Base-by-base conservation (phyloP, 2,329 filamentous ascomycete species). In the Talaromyces pinophilus region DNA sequence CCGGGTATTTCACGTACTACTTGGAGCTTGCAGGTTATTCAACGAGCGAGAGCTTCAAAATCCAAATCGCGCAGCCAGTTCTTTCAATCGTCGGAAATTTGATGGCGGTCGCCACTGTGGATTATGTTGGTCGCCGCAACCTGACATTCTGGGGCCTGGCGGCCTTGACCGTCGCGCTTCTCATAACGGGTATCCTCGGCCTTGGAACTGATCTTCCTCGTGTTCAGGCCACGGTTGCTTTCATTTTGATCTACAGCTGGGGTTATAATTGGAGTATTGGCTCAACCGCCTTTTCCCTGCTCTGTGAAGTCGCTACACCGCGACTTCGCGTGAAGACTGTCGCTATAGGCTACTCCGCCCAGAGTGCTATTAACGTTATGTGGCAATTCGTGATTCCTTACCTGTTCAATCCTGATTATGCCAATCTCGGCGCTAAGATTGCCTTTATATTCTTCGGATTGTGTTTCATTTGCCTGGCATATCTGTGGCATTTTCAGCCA, bases 1-100 rank as follows among this genome's bases (percentile, higher is more conserved):
- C 76, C 1, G 69, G 71, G 6, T 82, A 82, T 67, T 71, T 72
- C n/a, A 81, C 80, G 2, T 82, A 82, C 70, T 82, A 82, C 69
- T 72, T 77, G 59, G 77, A 82, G 66, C 71, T 82, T 2, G 79
- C 81, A 10, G 80, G 80, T 8, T 81, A 77, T 44, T 44, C 40
- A n/a, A 44, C 40, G 68, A 61, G 68, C 2, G 74, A 72, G 65
- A 76, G 73, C 63, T 82, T 80, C 71, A 76, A 71, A 62, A 71
- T 82, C 1, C 75, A 79, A 61, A 82, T 81, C 54, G 72, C 74
- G 10, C 79, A 81, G 67, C 79, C 80, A 59, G 73, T 76, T 2
- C 65, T 79, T 5, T 80, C 77, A 1, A 72, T 81, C 17, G 48
- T 78, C 4, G 81, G 81, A 25, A 82, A 80, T 62, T 68, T 82